These are phyloP conservation scores for Hsuehochloa calcarea DNA, from an alignment of 176 grass and related monocot genomes.

Conservation along the genomic window DNA sequence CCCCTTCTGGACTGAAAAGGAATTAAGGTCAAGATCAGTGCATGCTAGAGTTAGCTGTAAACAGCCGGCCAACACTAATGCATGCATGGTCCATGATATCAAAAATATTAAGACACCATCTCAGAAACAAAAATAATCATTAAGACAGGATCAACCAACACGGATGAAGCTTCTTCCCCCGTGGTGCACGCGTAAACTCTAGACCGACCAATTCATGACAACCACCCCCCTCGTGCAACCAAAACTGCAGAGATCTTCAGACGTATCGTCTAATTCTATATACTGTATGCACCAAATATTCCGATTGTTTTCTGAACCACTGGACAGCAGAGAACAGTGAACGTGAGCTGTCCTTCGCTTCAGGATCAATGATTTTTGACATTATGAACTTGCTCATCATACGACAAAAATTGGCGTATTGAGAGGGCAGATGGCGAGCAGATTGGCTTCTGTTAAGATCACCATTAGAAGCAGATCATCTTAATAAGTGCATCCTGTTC, in stretches of 20 bases:
- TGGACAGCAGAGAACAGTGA: constrained; percentile 17
- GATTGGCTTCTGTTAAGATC: constrained; percentile 24
- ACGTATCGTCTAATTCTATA: background rate
- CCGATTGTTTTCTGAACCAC: constrained; percentile 19
- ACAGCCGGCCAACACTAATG: constrained; percentile 27
- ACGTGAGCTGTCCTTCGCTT: constrained; percentile 20
- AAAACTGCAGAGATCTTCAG: constrained; percentile 32
- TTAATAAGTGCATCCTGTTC: background rate
- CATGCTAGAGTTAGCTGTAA: constrained; percentile 12
- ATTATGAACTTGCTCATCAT: constrained; percentile 18
- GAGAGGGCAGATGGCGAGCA: background rate
- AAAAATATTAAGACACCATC: background rate
- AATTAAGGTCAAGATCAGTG: background rate
- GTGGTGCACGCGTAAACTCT: background rate
- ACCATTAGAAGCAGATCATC: constrained; percentile 31
- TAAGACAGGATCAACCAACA: constrained; percentile 15
- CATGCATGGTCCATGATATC: constrained; percentile 6
- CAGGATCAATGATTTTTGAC: constrained; percentile 20
- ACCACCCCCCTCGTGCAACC: constrained; percentile 48
- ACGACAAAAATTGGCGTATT: background rate
- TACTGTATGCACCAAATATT: background rate
- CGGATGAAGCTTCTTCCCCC: constrained; percentile 36
- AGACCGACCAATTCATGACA: constrained; percentile 30
- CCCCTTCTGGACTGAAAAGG: background rate
- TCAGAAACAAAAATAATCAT: constrained; percentile 1